phyloP scores from a whole-genome alignment of 2,329 filamentous ascomycete genomes.

The Sporothrix mexicana region DNA sequence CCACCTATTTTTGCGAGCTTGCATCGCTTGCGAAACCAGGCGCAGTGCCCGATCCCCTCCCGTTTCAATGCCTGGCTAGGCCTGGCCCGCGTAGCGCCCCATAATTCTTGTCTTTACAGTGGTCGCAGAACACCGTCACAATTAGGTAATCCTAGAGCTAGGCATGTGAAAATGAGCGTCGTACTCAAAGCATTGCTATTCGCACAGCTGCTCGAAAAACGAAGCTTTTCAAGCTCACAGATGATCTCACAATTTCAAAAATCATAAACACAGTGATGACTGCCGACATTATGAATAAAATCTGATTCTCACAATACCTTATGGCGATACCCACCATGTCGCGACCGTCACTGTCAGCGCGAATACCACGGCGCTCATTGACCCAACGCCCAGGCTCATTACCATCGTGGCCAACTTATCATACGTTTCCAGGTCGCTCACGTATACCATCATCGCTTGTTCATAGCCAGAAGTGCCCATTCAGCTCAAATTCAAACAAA shows the following conservation, averaged over 20 bases:
- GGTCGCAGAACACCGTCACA: constrained; percentile 14
- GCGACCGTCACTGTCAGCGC: not conserved
- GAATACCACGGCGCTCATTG: not conserved
- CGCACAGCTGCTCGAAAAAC: not conserved
- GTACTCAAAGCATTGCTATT: not conserved
- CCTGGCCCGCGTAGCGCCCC: constrained; percentile 19
- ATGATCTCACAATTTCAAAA: not conserved
- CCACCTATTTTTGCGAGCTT: not conserved
- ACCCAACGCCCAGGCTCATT: not conserved
- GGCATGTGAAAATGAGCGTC: constrained; percentile 1
- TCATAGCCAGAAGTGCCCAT: not conserved
- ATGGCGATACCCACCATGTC: not conserved
- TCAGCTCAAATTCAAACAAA: not conserved
- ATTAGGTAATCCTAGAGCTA: constrained; percentile 23
- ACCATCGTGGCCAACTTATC: not conserved
- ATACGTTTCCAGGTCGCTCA: not conserved
- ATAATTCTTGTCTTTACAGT: not conserved
- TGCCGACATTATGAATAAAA: not conserved
- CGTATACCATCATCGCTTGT: no score
- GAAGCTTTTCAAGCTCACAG: not conserved
- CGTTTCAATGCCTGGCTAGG: not conserved
- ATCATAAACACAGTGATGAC: not conserved
- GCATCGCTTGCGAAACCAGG: not conserved
- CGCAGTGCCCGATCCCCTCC: not conserved
- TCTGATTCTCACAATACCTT: not conserved